phyloP scores from a whole-genome alignment of 2,329 filamentous ascomycete genomes.

The Amylocarpus encephaloides region DNA sequence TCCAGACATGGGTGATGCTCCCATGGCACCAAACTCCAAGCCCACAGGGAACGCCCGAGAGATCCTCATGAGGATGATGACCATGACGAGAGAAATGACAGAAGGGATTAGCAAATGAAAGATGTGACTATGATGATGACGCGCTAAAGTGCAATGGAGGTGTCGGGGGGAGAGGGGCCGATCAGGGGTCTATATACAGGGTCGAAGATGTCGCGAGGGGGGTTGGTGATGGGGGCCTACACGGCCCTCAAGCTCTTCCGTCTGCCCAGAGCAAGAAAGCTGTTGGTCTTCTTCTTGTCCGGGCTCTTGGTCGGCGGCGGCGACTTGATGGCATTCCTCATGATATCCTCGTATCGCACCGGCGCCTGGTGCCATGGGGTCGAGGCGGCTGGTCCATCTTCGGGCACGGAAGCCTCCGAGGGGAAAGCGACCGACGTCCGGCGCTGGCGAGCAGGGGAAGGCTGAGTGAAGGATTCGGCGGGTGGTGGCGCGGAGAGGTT shows the following conservation, averaged over 20 bases:
- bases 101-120: too few species aligned
- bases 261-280: constrained; percentile 6
- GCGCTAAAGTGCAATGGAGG: too few species aligned
- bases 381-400: constrained; percentile 1
- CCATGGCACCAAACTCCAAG: not conserved
- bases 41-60: not conserved
- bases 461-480: not conserved
- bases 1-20: not conserved
- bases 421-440: constrained; percentile 5
- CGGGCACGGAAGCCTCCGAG: not conserved
- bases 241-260: constrained; percentile 17
- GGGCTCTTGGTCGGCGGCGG: constrained; percentile 12
- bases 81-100: too few species aligned
- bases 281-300: not conserved
- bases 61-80: not conserved
- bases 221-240: not conserved
- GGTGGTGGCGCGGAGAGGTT: not conserved
- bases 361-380: constrained; percentile 2
- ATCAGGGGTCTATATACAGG: constrained; percentile 1
- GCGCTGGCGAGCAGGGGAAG: not conserved
- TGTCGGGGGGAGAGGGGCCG: not conserved
- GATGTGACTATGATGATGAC: too few species aligned
- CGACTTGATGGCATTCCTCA: constrained; percentile 11
- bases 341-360: constrained; percentile 20
- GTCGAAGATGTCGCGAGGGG: not conserved